Percentiles rank a stretch among this genome's conserved stretches.
Conservation (phyloP, 2,329 filamentous ascomycete genomes). For the Sporothrix inflata region DNA sequence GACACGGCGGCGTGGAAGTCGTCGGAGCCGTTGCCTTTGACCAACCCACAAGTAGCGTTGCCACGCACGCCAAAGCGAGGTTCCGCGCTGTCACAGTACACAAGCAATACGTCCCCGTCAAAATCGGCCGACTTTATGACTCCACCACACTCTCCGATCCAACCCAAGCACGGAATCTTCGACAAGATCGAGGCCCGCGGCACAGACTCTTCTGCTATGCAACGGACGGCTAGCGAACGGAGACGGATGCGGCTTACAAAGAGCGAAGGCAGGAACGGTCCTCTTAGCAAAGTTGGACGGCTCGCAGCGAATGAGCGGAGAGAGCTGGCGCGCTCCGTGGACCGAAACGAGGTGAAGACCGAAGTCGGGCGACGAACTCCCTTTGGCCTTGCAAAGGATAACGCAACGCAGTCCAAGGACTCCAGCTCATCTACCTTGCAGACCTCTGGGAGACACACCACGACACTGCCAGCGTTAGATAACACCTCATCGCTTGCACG, state of each 20-base stretch:
- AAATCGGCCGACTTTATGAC: conserved; percentile 18
- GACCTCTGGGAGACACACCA: background rate
- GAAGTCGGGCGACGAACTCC: background rate
- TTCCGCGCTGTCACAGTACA: conserved; percentile 37
- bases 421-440: background rate
- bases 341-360: background rate
- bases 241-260: conserved; percentile 27
- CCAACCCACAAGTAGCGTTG: background rate
- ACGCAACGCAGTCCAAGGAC: background rate
- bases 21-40: background rate
- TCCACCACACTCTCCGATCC: conserved; percentile 1
- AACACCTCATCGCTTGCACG: background rate
- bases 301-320: background rate
- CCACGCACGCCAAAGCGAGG: conserved; percentile 31
- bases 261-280: conserved; percentile 26
- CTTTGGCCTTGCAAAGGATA: background rate
- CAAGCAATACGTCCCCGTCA: conserved; percentile 33
- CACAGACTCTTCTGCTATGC: background rate
- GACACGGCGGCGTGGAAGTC: conserved; percentile 42
- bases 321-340: conserved; percentile 3
- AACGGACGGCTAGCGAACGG: conserved; percentile 14
- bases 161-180: background rate
- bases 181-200: background rate
- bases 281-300: background rate
- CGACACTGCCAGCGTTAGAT: background rate